Percentiles rank a stretch among this genome's conserved stretches.
Evolutionary conservation across 495 filamentous ascomycete genomes (phyloP).

Genomic region (Xylaria palmicola): DNA sequence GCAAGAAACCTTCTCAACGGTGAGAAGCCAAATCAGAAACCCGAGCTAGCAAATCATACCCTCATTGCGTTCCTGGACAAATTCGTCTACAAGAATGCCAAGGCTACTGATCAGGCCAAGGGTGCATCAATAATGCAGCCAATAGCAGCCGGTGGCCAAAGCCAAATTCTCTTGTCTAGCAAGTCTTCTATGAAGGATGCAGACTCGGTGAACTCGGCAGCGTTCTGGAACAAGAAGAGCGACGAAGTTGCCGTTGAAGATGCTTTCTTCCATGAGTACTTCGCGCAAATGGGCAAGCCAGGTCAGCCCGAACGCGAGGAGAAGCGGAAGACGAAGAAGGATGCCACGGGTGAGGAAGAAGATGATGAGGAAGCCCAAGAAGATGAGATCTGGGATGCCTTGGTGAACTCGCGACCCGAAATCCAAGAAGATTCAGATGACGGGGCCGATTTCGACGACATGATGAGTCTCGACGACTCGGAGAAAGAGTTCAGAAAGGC

Average conservation of each 20-base stretch:
- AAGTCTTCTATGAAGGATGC: constrained; percentile 47
- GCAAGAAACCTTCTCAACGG: constrained; percentile 66
- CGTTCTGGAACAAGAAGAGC: constrained; percentile 88
- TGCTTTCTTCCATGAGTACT: constrained; percentile 98
- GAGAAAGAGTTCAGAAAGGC: constrained; percentile 51
- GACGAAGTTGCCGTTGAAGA: constrained; percentile 86
- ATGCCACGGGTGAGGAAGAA: constrained; percentile 40
- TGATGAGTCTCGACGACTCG: constrained; percentile 42
- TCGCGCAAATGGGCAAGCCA: constrained; percentile 72
- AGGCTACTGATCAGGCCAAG: constrained; percentile 59
- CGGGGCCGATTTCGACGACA: constrained; percentile 46
- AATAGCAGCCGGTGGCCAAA: constrained; percentile 60
- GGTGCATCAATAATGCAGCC: constrained; percentile 97
- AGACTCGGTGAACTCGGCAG: constrained; percentile 73
- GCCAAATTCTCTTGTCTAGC: constrained; percentile 63
- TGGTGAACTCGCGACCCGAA: constrained; percentile 78
- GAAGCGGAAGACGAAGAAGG: constrained; percentile 53
- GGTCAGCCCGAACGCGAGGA: constrained; percentile 50
- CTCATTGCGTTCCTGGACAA: constrained; percentile 94
- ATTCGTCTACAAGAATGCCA: constrained; percentile 91
- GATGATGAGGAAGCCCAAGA: constrained; percentile 59
- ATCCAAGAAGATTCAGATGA: constrained; percentile 66
- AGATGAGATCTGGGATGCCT: constrained; percentile 88
- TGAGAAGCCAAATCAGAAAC: constrained; percentile 73
- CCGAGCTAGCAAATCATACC: constrained; percentile 81